These are phyloP conservation scores for Inosperma sp. DNA, from an alignment of 768 basidiomycete species.

Conservation along the genomic window DNA sequence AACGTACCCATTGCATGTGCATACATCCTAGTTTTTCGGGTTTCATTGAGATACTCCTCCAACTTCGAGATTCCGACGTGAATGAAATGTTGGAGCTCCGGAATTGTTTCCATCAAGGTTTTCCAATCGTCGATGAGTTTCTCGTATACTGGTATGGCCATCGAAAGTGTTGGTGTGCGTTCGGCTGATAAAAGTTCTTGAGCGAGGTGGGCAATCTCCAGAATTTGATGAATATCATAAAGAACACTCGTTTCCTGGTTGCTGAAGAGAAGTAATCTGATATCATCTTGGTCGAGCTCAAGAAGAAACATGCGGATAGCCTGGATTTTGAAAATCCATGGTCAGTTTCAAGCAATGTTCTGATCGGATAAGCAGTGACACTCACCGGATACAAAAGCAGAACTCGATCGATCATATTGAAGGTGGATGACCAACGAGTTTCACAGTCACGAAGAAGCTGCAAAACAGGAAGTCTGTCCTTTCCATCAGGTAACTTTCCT, in stretches of 20 bases:
- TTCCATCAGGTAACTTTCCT: too few relatives aligned
- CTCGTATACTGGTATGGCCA: slow-evolving; percentile 28
- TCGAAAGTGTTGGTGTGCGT: slow-evolving; percentile 28
- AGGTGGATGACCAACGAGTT: too few relatives aligned
- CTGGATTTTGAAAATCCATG: too few relatives aligned
- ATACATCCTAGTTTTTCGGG: slow-evolving; percentile 3
- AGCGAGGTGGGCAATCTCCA: slow-evolving; percentile 20
- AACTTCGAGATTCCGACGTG: slow-evolving; percentile 1
- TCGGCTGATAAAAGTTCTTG: slow-evolving; percentile 28
- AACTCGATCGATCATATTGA: too few relatives aligned
- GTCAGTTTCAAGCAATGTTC: too few relatives aligned
- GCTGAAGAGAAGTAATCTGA: slow-evolving; percentile 11
- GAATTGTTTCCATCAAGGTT: not conserved
- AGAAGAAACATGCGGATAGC: too few relatives aligned
- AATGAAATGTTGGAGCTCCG: slow-evolving; percentile 6
- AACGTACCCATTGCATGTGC: slow-evolving; percentile 10
- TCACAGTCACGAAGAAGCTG: too few relatives aligned
- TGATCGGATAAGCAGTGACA: too few relatives aligned
- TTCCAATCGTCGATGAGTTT: slow-evolving; percentile 16
- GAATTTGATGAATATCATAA: slow-evolving; percentile 20
- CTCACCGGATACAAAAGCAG: too few relatives aligned
- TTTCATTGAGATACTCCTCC: slow-evolving; percentile 5
- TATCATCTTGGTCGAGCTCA: too few relatives aligned
- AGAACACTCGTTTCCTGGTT: slow-evolving; percentile 17
- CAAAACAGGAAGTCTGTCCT: too few relatives aligned